Base-by-base conservation (phyloP, 2,329 filamentous ascomycete species). In the Diplocarpon rosae region DNA sequence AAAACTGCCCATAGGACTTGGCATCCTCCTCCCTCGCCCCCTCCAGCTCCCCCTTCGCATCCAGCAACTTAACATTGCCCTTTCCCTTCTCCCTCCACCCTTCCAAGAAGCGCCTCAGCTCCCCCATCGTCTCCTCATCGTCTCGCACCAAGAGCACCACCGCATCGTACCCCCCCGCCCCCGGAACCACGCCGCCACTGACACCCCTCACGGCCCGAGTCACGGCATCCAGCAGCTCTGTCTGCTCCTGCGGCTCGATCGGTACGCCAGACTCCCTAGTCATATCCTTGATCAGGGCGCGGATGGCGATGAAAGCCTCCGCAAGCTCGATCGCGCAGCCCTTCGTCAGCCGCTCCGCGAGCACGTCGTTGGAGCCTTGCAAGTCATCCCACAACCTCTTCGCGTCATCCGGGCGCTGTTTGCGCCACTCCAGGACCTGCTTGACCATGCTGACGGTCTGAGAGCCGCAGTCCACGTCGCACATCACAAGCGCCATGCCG, bases 391-490 rank as follows among this genome's bases (percentile, higher is more conserved):
- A 96, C 14, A 95, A 69, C 49, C 64, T 58, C 50, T 77, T 75
- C 1, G 88, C 80, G n/a, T 72, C 75, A 2, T 72, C 71, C 0
- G 71, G 66, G 15, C 86, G 77, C 38, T 73, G 65, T 39, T 76
- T 75, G 41, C 84, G 72, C 92, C 92, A 98, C 28, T 75, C 74
- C 2, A 96, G 71, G 12, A 98, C 85, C 60, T 85, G 77, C 67
- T 90, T 94, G 31, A 95, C 92, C 92, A 98, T 96, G 12, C 87
- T 77, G 0, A 94, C 89, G 7, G 90, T 96, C 68, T 94, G 78
- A 39, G 83, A 90, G 28, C 92, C 92, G 60, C 89, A 95, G 62
- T 93, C 86, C 6, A 98, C 92, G 60, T 98, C 92, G 60, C 88
- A 95, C 82, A 98, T 92, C 48, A 93, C 76, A 53, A 96, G 70